A percentile compares a stretch with the other conserved stretches of the same genome.
phyloP scores from a whole-genome alignment of 73 alveolate species.

The Breviolum minutum region DNA sequence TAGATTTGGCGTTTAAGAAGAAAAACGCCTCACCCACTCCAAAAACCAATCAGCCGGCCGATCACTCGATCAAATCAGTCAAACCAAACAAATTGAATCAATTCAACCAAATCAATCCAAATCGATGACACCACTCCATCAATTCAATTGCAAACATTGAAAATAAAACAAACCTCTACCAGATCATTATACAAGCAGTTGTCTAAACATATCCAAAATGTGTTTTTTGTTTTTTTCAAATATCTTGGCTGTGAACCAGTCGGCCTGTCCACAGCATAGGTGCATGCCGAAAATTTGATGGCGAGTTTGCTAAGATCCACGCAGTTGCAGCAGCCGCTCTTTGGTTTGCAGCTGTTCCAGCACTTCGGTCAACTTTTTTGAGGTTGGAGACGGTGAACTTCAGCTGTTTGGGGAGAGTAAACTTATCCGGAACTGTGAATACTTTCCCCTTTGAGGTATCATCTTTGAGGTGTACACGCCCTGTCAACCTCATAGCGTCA shows the following conservation, averaged over 20 bases:
- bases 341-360: conserved; percentile 33
- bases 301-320: conserved; percentile 18
- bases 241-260: not conserved
- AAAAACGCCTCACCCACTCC: not conserved
- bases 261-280: conserved; percentile 50
- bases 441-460: not conserved
- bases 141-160: too few species aligned
- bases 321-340: conserved; percentile 44
- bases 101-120: not conserved
- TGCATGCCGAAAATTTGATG: not conserved
- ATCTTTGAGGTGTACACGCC: not conserved
- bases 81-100: too few species aligned
- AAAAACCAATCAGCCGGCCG: not conserved
- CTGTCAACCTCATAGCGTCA: not conserved
- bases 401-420: not conserved
- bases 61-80: too few species aligned
- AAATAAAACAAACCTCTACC: too few species aligned
- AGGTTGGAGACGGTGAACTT: not conserved
- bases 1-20: not conserved
- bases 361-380: not conserved
- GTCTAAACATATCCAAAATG: too few species aligned
- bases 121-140: not conserved
- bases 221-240: not conserved
- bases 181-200: not conserved
- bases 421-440: not conserved